Base-by-base conservation (phyloP, 805 yeast genomes). In the Scheffersomyces amazonensis region DNA sequence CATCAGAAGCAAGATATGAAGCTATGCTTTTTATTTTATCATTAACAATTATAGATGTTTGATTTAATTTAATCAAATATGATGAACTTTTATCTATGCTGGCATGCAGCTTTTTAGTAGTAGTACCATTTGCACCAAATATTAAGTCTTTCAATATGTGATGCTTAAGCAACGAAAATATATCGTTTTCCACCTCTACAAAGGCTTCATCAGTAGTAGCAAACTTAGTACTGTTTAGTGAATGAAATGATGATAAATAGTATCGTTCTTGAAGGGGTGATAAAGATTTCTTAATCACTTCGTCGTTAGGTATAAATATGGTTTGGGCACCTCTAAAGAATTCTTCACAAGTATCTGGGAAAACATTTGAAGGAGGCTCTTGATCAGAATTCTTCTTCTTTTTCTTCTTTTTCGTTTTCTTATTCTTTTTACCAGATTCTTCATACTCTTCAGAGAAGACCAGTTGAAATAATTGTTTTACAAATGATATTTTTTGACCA, bases 221-320 rank as follows among this genome's bases (percentile, higher is more conserved):
- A 44, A 43, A 50, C 23, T 49, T 41, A 16, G 42, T 34, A n/a
- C 53, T 35, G 4, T 49, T 47, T 2, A 42, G 30, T 1, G 42
- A 39, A 34, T 53, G 54, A 33, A 42, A 48, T 12, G 61, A 44
- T 2, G 65, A 44, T 3, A 55, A 37, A 46, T 61, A 66, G 41
- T 68, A 69, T 27, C 44, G 31, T 6, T 28, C 32, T 20, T 62
- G 57, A 34, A 63, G 34, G 3, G 46, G 50, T 43, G 62, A 50
- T 24, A 69, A 39, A 8, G 68, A 54, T 2, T 43, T 21, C 2
- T 43, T 30, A 1, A 67, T 42, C 32, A 42, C 50, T 6, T 49
- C 52, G 37, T 69, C 69, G 1, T 64, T 49, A 10, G 73, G 74
- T 2, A 69, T 25, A 16, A 69, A 49, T 2, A 66, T 27, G 2